Base-by-base conservation (phyloP, 495 filamentous ascomycete species). In the Zalerion maritima region DNA sequence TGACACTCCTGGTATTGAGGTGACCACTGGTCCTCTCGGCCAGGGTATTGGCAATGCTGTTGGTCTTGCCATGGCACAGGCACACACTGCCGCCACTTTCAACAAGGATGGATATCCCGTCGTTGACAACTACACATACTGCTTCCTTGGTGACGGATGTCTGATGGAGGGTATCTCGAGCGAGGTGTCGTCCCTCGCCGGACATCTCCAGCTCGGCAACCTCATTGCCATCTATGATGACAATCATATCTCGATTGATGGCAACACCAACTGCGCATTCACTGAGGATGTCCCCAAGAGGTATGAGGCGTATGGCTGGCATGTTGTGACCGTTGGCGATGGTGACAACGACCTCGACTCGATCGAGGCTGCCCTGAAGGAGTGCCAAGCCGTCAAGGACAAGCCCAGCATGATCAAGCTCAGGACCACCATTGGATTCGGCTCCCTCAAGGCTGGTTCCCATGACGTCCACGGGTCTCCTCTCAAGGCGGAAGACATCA, bases 291-390 rank as follows among this genome's bases (percentile, higher is more conserved):
- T 99, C 38, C 49, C 75, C 48, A 84, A 89, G 74, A 74, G 89
- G 42, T 96, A 94, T 58, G 83, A 96, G 64, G 55, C 91, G 26
- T 99, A 99, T 55, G 89, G 89, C 62, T 99, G 91, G 91, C 89
- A 99, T 57, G 71, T 68, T 24, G 65, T 81, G 52, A 67, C 71
- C 55, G 86, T 99, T 50, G 66, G 78, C 50, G 73, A 96, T 41
- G 89, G 89, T 57, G 82, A 99, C 64, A 55, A 78, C 55, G 82
- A 99, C 58, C 71, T 93, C 34, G 74, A 75, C 42, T 74, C 54
- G 43, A 96, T 99, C 28, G 85, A 87, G 63, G 75, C 67, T 34
- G 91, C 89, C 42, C 81, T 99, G 52, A 68, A 74, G 57, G 68
- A 78, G 60, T 75, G 72, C 47, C 72, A 87, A 67, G 65, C 75